Base-by-base conservation (phyloP, 2,329 filamentous ascomycete species). In the Alternaria panax region DNA sequence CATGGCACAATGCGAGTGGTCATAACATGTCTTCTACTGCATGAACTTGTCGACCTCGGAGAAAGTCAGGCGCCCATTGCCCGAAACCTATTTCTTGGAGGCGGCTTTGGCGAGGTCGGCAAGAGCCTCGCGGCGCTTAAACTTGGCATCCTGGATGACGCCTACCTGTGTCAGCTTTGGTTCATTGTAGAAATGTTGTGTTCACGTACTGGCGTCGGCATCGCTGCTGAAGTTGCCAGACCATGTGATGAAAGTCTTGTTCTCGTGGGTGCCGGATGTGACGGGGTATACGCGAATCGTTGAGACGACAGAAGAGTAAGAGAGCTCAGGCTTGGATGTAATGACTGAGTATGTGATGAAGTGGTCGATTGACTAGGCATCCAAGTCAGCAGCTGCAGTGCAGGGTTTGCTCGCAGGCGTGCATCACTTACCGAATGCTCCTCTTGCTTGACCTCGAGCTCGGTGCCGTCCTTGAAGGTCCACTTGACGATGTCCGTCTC, bases 331-430 rank as follows among this genome's bases (percentile, higher is more conserved):
- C 78, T 87, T 81, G 25, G 88, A 84, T 9, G 86, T 85, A 79
- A 92, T 91, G 79, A 91, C 82, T 63, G 85, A 87, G 83, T 91
- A 92, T 60, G 89, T 91, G 79, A 92, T 90, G 82, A 84, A 91
- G 82, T 91, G 88, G 75, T 91, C 87, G 81, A 91, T 88, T 9
- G 57, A 60, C 57, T 60, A 4, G 2, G 36, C 16, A 24, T 25
- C 34, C n/a, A 14, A 36, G 28, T 59, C 54, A 59, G 51, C 32
- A 27, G 18, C 28, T 47, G 52, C 14, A 40, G 8, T 47, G 52
- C 14, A 40, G 8, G 18, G 20, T 22, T 28, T 18, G 32, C 32
- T 20, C 24, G 34, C 9, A 40, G 3, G 7, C 16, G n/a, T 16
- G 40, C 22, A 30, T n/a, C 36, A 77, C 85, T 60, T 78, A 90